Conservation (phyloP, 495 filamentous ascomycete genomes). For the Penicillium waksmanii region DNA sequence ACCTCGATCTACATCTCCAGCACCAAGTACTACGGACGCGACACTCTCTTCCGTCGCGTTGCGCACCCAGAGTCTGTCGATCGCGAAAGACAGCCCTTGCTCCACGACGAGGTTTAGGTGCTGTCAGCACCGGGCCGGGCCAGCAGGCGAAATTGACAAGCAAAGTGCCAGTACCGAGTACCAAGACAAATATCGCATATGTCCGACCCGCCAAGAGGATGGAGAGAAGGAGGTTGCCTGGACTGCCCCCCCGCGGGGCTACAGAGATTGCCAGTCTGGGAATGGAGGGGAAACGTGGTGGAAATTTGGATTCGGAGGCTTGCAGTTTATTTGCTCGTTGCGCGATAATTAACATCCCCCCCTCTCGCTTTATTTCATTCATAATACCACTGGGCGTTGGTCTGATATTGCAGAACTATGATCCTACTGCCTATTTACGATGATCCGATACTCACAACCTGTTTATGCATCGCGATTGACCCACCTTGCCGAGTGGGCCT, state of each 20-base stretch:
- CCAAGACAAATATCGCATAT: not conserved
- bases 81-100: slow-evolving; percentile 47
- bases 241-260: not conserved
- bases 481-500: slow-evolving; percentile 4
- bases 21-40: slow-evolving; percentile 63
- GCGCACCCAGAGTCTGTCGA: slow-evolving; percentile 40
- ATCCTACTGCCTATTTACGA: not conserved
- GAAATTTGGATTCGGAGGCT: not conserved
- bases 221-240: not conserved
- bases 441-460: slow-evolving; percentile 4
- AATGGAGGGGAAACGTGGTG: not conserved
- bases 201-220: not conserved
- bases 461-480: slow-evolving; percentile 6
- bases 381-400: slow-evolving; percentile 8
- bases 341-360: not conserved
- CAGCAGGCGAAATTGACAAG: not conserved
- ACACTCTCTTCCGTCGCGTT: slow-evolving; percentile 44
- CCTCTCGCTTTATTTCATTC: slow-evolving; percentile 2
- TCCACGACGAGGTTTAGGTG: slow-evolving; percentile 32
- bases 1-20: slow-evolving; percentile 64
- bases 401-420: not conserved
- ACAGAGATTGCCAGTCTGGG: not conserved
- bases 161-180: not conserved
- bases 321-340: not conserved
- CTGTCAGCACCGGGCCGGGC: no score